phyloP scores from a whole-genome alignment of 23 red algal genomes.

The Cyanidiococcus yangmingshanensis region DNA sequence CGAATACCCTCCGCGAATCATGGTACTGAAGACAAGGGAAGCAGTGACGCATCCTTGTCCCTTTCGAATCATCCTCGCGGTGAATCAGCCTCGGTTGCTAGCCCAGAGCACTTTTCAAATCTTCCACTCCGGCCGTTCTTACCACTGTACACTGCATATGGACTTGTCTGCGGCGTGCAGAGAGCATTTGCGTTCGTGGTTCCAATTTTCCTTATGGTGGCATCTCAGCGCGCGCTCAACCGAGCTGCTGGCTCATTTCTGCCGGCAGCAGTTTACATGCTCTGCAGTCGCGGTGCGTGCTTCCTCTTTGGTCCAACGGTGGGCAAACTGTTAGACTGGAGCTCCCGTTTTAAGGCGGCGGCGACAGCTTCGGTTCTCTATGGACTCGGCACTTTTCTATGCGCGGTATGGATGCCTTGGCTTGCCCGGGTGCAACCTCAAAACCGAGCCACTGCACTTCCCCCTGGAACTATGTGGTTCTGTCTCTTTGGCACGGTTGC shows the following conservation, averaged over 20 bases:
- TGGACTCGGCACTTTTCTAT: background rate
- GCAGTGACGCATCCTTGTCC: too few species aligned
- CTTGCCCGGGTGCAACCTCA: background rate
- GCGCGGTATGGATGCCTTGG: slow-evolving; percentile 3
- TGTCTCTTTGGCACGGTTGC: background rate
- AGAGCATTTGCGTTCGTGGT: background rate
- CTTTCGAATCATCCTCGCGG: too few species aligned
- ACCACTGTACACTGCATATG: slow-evolving; percentile 12
- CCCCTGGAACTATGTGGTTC: background rate
- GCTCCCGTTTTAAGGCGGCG: background rate
- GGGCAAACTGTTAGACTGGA: background rate
- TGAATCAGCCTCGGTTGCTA: too few species aligned
- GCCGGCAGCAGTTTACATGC: slow-evolving; percentile 13
- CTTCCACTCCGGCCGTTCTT: background rate
- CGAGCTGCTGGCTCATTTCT: background rate
- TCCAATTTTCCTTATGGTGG: slow-evolving; percentile 2
- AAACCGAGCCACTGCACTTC: background rate
- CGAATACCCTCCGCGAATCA: too few species aligned
- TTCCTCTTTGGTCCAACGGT: background rate
- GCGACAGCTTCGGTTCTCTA: background rate
- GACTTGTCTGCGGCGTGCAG: background rate
- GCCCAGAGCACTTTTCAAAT: too few species aligned
- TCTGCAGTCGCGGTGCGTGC: background rate
- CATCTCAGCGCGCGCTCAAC: background rate
- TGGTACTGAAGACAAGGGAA: too few species aligned